Base-by-base conservation (phyloP, 148 eudicot genomes). In the Rheum nobile region DNA sequence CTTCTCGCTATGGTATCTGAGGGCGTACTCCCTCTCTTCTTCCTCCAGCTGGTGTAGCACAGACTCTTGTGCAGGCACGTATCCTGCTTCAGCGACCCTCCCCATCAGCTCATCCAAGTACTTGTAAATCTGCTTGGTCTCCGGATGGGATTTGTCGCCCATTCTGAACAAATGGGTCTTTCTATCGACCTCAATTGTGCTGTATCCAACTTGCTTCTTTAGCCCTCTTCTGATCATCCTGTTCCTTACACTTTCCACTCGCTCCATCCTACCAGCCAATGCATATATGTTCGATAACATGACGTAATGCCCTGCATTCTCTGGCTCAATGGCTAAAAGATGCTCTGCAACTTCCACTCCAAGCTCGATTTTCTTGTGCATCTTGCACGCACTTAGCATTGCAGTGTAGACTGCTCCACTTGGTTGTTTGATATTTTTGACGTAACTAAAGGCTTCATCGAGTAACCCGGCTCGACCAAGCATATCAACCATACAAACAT, bases 1-100 rank as follows among this genome's bases (percentile, higher is more conserved):
- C 85, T 86, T 89, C 79, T 89, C 93, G 37, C 93, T 89, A 29
- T 89, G 93, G 61, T 84, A 87, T 76, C 88, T 72, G 43, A 89
- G 79, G 17, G 84, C 88, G 67, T 75, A 72, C 35, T 83, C 87
- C 65, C 76, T 83, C 74, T 88, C 92, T 67, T 88, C 92, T 77
- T 88, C 85, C 78, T 86, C 92, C 76, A 88, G 68, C 75, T 86
- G 89, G 34, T 88, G 92, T 74, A 88, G 81, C 19, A 84, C 83
- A 2, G 85, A 80, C 41, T 86, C 86, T 6, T 73, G 76, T 47
- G 76, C 85, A 5, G 89, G 71, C 12, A 75, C 82, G 75, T 88
- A 88, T 71, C 92, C 92, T 1, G 75, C 81, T 75, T 82, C 85
- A 10, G 75, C 76, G 28, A 83, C 78, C 80, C 82, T 83, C 74